Conservation (phyloP, 139 green algal genomes). For the Nannochloris sp. region DNA sequence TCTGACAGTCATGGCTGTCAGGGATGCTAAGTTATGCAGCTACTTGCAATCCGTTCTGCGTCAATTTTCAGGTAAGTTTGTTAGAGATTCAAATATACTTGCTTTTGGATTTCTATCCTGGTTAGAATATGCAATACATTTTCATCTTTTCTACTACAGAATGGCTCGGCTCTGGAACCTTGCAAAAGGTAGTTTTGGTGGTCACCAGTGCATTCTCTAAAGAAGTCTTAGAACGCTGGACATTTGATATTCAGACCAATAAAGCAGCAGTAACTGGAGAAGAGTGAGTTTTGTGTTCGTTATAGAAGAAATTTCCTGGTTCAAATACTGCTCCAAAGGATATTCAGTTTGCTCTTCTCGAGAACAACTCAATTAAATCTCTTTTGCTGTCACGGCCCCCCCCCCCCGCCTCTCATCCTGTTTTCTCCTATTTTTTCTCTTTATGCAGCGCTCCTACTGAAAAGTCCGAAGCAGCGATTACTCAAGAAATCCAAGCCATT, state of each 20-base stretch:
- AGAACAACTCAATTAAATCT: too few relatives aligned
- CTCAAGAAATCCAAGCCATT: conserved; percentile 84
- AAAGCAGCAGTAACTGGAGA: conserved; percentile 42
- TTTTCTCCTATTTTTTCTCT: not conserved
- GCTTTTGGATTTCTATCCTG: conserved; percentile 5
- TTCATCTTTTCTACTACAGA: conserved; percentile 38
- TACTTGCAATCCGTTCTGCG: conserved; percentile 77
- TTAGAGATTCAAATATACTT: not conserved
- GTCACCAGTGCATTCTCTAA: conserved; percentile 53
- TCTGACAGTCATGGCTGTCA: conserved; percentile 78
- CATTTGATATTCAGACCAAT: conserved; percentile 91
- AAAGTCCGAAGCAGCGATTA: conserved; percentile 82
- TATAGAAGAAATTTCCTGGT: not conserved
- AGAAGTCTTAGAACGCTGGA: conserved; percentile 91
- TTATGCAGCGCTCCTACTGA: conserved; percentile 23
- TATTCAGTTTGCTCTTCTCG: not conserved
- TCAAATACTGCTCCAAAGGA: not conserved
- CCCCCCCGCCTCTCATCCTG: not conserved
- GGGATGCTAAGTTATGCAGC: conserved; percentile 57
- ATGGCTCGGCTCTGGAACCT: conserved; percentile 72
- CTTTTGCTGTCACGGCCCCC: not conserved
- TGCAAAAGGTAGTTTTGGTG: conserved; percentile 92
- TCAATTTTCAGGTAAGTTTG: conserved; percentile 57
- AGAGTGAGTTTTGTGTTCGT: conserved; percentile 29
- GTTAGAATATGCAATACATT: too few relatives aligned